Conservation (phyloP, 164 flowering plant genomes). For the Akebia trifoliata region DNA sequence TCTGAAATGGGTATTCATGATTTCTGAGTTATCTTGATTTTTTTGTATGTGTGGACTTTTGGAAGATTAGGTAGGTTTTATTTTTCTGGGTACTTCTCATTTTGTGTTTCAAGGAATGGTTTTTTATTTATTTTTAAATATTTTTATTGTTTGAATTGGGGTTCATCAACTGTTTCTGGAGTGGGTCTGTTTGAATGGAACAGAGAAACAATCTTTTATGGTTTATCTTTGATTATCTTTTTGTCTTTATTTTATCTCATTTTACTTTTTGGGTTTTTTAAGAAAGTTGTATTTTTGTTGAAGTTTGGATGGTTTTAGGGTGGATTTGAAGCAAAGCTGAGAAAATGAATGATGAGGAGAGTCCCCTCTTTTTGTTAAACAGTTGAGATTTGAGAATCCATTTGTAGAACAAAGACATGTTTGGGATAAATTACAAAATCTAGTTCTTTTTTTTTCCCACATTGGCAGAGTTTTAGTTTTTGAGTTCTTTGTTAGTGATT, state of each 20-base stretch:
- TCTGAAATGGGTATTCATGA: conserved; percentile 14
- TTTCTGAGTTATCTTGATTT: background rate
- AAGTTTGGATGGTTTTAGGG: conserved; percentile 30
- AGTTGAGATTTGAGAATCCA: background rate
- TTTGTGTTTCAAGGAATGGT: conserved; percentile 20
- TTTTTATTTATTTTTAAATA: conserved; percentile 12
- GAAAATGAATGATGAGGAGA: conserved; percentile 28
- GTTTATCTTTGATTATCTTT: background rate
- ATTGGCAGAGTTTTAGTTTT: background rate
- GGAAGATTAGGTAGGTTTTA: conserved; percentile 13
- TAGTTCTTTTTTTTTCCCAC: background rate
- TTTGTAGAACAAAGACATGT: background rate
- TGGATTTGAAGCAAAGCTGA: conserved; percentile 48
- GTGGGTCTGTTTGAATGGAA: conserved; percentile 12
- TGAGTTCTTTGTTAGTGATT: background rate
- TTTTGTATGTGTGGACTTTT: conserved; percentile 12
- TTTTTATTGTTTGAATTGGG: conserved; percentile 12
- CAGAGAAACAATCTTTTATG: background rate
- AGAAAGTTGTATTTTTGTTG: conserved; percentile 15
- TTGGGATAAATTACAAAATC: background rate
- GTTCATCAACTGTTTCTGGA: conserved; percentile 13
- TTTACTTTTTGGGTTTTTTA: background rate
- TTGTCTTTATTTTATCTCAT: background rate
- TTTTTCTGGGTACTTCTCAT: conserved; percentile 20
- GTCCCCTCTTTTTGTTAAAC: conserved; percentile 13